Evolutionary conservation across 1,284 basidiomycete species (phyloP).

Genomic region (Sporisorium exsertum): DNA sequence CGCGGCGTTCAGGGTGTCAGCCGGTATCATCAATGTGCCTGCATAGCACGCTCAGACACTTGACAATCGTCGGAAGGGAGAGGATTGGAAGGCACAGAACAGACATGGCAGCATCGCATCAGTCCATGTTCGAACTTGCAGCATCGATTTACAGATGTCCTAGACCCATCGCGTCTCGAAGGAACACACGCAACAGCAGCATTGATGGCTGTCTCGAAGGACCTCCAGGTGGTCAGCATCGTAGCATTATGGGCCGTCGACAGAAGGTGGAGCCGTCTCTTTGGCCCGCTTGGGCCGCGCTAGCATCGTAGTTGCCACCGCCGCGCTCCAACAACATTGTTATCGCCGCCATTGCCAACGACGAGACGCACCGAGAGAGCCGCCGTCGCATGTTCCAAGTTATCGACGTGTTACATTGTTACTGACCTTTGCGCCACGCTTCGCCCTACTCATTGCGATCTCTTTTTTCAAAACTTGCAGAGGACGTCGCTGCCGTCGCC

Average conservation of each 20-base stretch:
- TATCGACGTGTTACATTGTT: constrained; percentile 3
- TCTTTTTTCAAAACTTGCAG: constrained; percentile 41
- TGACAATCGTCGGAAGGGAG: neutral
- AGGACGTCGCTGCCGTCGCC: constrained; percentile 65
- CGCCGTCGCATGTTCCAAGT: constrained; percentile 2
- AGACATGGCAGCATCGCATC: neutral
- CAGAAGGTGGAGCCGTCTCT: neutral
- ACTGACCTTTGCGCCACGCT: constrained; percentile 25
- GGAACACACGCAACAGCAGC: neutral
- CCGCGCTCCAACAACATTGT: neutral
- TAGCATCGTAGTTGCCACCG: neutral
- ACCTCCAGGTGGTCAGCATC: neutral
- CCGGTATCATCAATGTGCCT: neutral
- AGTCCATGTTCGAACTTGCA: neutral
- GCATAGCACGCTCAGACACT: neutral
- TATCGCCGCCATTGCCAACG: neutral
- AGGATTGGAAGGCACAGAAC: neutral
- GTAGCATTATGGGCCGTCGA: neutral
- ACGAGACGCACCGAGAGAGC: constrained; percentile 17
- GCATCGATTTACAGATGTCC: neutral
- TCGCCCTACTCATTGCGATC: constrained; percentile 1
- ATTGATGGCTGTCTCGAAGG: neutral
- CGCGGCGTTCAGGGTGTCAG: neutral
- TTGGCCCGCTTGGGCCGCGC: neutral
- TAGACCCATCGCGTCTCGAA: neutral